A percentile compares a stretch with the other conserved stretches of the same genome.
These are phyloP conservation scores for Cercospora sp. DNA, from an alignment of 2,329 filamentous ascomycete genomes.

Conservation along the genomic window DNA sequence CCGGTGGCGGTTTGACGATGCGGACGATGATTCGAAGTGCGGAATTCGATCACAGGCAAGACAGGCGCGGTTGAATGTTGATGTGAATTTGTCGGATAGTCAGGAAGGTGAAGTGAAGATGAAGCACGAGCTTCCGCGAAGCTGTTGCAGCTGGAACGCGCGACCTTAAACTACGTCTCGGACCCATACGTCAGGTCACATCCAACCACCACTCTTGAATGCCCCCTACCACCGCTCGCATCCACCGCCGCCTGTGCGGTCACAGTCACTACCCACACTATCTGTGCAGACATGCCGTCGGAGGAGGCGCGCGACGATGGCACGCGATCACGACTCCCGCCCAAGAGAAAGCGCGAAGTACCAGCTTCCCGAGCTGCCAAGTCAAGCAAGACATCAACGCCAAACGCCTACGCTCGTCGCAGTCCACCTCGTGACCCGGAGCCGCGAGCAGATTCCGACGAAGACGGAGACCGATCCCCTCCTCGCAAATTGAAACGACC, in stretches of 20 bases:
- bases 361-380: slow-evolving; percentile 32
- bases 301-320: slow-evolving; percentile 27
- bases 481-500: slow-evolving; percentile 43
- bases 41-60: neutral
- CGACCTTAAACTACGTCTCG: neutral
- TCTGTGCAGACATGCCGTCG: slow-evolving; percentile 23
- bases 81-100: neutral
- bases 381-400: slow-evolving; percentile 32
- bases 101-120: slow-evolving; percentile 3
- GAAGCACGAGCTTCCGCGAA: slow-evolving; percentile 5
- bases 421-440: slow-evolving; percentile 37
- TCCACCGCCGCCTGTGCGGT: neutral
- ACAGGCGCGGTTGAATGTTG: neutral
- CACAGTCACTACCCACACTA: neutral
- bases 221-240: neutral
- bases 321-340: slow-evolving; percentile 21
- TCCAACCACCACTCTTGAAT: slow-evolving; percentile 1
- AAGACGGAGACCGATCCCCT: slow-evolving; percentile 37
- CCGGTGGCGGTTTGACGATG: neutral
- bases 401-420: slow-evolving; percentile 38
- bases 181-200: neutral
- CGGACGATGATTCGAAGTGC: neutral
- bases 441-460: slow-evolving; percentile 18
- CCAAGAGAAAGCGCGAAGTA: slow-evolving; percentile 39
- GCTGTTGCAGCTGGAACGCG: slow-evolving; percentile 1